Evolutionary conservation across 139 green algal genomes (phyloP), one percentile per base, ranked within the genome.

Genomic region (Tetradesmus obliquus): DNA sequence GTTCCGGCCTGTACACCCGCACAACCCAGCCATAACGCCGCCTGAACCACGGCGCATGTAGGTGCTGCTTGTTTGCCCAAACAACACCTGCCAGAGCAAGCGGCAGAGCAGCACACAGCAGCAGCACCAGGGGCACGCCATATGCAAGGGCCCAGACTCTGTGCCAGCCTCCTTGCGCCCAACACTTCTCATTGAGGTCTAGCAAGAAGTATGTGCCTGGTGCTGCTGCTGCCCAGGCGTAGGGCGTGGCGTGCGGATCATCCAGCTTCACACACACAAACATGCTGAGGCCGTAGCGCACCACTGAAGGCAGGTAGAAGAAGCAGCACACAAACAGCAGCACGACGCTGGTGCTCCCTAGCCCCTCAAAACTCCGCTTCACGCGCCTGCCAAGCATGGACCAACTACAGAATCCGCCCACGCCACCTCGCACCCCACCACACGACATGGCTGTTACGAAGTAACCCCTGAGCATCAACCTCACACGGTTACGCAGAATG

Each of bases 251-350:
- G 15, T 53, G 2, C 20, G 85, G 62, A 58, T 89, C 62, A 53
- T 89, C 85, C 13, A 89, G 22, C 62, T 60, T 32, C 13, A 89
- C 62, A 45, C 85, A 89, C 1, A 82, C 85, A 66, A 89, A 81
- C 62, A 89, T 32, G 62, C 85, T 62, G 54, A 89, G 85, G 15
- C 66, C 20, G 45, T 81, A 81, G 3, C 85, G 62, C 1, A 89
- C 66, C 1, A 82, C 13, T 5, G 62, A 60, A 1, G 85, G 85
- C 13, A 89, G 66, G 66, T 79, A 89, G 45, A 89, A 89, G 62
- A 89, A 89, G 32, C 10, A 15, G 12, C 8, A 22, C 20, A 79
- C 66, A 6, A 79, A 45, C 19, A 55, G 12, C 32, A 89, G 24
- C 32, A 89, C 85, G 9, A 79, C 9, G 1, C 17, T 51, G 84